A percentile compares a stretch with the other conserved stretches of the same genome.
These are phyloP conservation scores for Urochloa ruziziensis DNA, from an alignment of 176 grass and related monocot genomes.

Conservation along the genomic window DNA sequence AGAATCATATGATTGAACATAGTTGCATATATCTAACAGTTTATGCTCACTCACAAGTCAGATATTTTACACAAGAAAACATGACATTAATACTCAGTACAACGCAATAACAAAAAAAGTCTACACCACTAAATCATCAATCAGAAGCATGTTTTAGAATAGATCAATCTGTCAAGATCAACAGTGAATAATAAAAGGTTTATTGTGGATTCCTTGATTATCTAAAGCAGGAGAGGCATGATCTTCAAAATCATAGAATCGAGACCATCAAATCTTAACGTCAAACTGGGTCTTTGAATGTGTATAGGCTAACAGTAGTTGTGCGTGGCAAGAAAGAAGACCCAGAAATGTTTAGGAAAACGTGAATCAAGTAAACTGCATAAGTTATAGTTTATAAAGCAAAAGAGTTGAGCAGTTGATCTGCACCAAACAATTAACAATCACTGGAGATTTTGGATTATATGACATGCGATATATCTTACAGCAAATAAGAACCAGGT, in stretches of 20 bases:
- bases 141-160: background rate
- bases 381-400: background rate
- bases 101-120: background rate
- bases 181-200: background rate
- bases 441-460: background rate
- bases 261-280: background rate
- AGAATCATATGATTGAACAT: slow-evolving; percentile 7
- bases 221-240: background rate
- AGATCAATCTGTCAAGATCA: background rate
- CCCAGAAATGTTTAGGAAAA: background rate
- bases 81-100: background rate
- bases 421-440: background rate
- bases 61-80: background rate
- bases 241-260: background rate
- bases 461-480: background rate
- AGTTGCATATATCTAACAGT: background rate
- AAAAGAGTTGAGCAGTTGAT: background rate
- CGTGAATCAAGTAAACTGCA: background rate
- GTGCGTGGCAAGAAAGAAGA: background rate
- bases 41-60: background rate
- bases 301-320: background rate
- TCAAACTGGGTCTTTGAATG: background rate
- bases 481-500: background rate
- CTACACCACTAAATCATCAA: background rate
- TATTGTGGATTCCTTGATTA: background rate